A percentile compares a stretch with the other conserved stretches of the same genome.
Evolutionary conservation across 2,329 filamentous ascomycete species (phyloP).

Genomic region (Bipolaris bicolor): DNA sequence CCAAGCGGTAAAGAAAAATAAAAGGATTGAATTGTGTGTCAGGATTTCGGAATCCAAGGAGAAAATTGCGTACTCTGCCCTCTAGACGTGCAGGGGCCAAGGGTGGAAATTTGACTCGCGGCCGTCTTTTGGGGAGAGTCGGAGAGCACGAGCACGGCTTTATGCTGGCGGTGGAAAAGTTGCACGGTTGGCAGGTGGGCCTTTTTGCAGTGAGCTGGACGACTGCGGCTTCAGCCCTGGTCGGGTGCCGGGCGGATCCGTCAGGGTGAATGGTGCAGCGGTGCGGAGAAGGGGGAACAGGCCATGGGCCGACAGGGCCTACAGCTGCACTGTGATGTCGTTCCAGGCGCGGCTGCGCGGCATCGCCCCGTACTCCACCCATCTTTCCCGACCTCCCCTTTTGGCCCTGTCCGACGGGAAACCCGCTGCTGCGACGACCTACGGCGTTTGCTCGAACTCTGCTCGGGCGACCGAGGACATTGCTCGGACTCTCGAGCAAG

Average conservation of each 20-base stretch:
- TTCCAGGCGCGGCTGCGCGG: conserved; percentile 16
- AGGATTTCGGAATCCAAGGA: conserved; percentile 25
- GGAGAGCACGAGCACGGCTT: conserved; percentile 29
- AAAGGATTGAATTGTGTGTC: conserved; percentile 22
- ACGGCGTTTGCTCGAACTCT: conserved; percentile 28
- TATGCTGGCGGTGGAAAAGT: conserved; percentile 25
- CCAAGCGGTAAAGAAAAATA: conserved; percentile 16
- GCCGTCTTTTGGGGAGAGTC: conserved; percentile 18
- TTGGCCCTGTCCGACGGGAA: conserved; percentile 29
- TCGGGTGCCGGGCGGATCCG: conserved; percentile 24
- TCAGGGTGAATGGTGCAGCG: conserved; percentile 5
- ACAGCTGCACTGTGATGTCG: conserved; percentile 28
- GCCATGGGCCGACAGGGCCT: conserved; percentile 5
- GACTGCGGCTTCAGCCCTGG: conserved; percentile 4
- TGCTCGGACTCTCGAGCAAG: conserved; percentile 18
- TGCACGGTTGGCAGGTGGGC: conserved; percentile 16
- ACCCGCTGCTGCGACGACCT: conserved; percentile 14
- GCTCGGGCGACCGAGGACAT: conserved; percentile 30
- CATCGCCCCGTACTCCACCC: conserved; percentile 5
- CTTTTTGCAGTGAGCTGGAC: conserved; percentile 10
- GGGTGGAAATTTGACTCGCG: conserved; percentile 13
- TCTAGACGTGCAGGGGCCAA: conserved; percentile 18
- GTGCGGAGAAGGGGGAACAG: conserved; percentile 29
- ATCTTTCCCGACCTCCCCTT: conserved; percentile 15
- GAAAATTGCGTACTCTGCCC: conserved; percentile 23